Evolutionary conservation across 768 basidiomycete genomes (phyloP), one percentile per base, ranked within the genome.

Genomic region (Pluteus cervinus): DNA sequence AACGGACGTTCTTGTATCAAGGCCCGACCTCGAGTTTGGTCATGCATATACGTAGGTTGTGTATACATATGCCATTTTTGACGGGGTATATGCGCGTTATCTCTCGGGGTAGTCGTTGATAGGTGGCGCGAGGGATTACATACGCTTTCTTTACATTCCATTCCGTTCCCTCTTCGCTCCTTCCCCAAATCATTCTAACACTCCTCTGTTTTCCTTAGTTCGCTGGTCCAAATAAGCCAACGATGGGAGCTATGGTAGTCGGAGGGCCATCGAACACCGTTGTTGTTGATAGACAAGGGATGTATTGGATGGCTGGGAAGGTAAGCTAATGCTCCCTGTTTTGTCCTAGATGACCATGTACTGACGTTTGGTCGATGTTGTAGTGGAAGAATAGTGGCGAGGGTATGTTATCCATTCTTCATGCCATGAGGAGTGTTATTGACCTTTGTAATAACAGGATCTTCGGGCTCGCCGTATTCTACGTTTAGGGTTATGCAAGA

Each of bases 331-430:
- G 44, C 30, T 18, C 21, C 29, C 14, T 23, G 36, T 20, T 33
- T 31, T 15, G 18, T 42, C 10, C 5, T 25, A 14, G n/a, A n/a
- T n/a, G n/a, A n/a, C n/a, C n/a, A n/a, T n/a, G n/a, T n/a, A n/a
- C 11, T 16, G 2, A 36, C 22, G n/a, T 9, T 29, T 5, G 52
- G 61, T 29, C 50, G 52, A 26, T 10, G 7, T 7, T 12, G 24
- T 56, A 91, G 78, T 98, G 88, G 87, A 97, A 97, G 60, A 87
- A 81, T 46, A 91, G 89, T 5, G 93, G 93, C 8, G 93, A 96
- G 59, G 93, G 91, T 76, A 49, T 36, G 61, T 48, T 15, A 6
- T 11, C 24, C 21, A 18, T 7, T 29, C 24, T 10, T 26, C 10
- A 4, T 21, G n/a, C n/a, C 26, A 36, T 28, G 23, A 33, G 36